Base-by-base conservation (phyloP, 345 rosid species). In the Murraya paniculata region DNA sequence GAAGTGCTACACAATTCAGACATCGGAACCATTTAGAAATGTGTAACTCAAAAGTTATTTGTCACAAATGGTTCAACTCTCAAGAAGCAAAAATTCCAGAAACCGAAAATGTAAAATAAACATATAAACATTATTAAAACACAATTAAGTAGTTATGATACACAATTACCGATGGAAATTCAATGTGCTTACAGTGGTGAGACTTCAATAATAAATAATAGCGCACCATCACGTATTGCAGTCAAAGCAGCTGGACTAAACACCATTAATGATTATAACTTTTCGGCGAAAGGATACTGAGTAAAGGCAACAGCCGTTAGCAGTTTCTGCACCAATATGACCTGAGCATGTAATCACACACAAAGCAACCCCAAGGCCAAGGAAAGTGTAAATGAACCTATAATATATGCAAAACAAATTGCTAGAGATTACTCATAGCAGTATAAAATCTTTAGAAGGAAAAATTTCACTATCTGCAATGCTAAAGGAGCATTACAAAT, bases 321-420 rank as follows among this genome's bases (percentile, higher is more conserved):
- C 90, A 76, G 97, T 96, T 80, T 89, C 95, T 56, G 97, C 95
- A 79, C 94, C 97, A 80, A 91, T 83, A 81, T 96, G 99, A 21
- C 98, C 98, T 14, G 84, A 81, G 81, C 94, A 89, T 78, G 97
- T 88, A 82, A 94, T 84, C 69, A 89, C 78, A 82, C 97, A 90
- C 68, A 96, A 82, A 83, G 81, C 35, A 27, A 88, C 80, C 21
- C 98, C 97, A 48, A 88, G 85, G 65, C 92, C 90, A 81, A 96
- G 91, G 82, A 89, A 84, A 39, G 90, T 66, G 87, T 88, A 94
- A 67, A 94, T 89, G 85, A 94, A 94, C 97, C 98, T 96, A 90
- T 79, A 85, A 78, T 70, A 74, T 58, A 80, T 22, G 22, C 64
- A 79, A 66, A 81, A 60, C 9, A 77, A 31, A 77, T 30, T 24